Evolutionary conservation across 257 asterid genomes (phyloP).

Genomic region (Anisodus tanguticus): DNA sequence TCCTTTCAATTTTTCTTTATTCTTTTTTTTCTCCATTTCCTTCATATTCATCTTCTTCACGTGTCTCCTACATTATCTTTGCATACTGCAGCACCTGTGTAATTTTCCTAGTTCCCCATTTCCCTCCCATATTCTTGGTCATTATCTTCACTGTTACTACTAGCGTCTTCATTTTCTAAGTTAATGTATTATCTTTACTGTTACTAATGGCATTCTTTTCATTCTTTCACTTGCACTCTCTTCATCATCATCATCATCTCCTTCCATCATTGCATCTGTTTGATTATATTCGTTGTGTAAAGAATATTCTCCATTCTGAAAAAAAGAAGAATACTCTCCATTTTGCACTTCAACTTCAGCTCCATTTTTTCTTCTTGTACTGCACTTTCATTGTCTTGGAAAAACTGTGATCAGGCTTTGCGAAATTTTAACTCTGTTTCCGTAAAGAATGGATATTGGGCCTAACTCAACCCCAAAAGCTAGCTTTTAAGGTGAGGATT

Average conservation of each 20-base stretch:
- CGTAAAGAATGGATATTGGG: no score
- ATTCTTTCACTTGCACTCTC: background rate
- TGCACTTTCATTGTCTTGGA: background rate
- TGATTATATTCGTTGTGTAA: background rate
- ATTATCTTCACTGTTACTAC: background rate
- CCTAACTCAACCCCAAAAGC: no score
- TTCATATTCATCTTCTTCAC: background rate
- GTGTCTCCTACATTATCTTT: background rate
- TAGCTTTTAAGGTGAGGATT: no score
- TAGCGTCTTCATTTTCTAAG: background rate
- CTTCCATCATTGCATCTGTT: slow-evolving; percentile 4
- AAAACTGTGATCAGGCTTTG: no score
- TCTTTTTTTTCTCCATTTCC: background rate
- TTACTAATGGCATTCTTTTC: background rate
- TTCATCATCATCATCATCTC: background rate
- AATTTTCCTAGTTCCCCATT: background rate
- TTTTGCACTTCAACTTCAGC: background rate
- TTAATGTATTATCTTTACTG: background rate
- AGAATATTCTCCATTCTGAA: slow-evolving; percentile 13
- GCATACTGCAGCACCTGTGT: no score
- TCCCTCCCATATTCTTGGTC: background rate
- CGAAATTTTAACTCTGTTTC: no score
- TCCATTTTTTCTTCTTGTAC: background rate
- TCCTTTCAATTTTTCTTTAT: background rate
- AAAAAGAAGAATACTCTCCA: background rate